These are phyloP conservation scores for Boehmeria nivea DNA, from an alignment of 306 rosid genomes.

Conservation along the genomic window DNA sequence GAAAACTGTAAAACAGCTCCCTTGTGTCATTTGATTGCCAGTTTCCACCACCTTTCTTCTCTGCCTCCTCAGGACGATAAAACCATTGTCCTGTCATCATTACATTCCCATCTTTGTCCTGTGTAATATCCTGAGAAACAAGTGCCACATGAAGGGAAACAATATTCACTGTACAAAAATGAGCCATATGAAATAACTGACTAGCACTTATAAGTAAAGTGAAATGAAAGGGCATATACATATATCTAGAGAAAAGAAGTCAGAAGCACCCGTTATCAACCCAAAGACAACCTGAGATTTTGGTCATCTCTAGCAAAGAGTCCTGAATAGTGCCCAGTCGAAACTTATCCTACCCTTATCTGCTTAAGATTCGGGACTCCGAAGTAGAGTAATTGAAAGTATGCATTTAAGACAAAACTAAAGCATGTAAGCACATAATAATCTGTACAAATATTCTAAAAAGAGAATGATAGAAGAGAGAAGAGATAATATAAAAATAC, in stretches of 20 bases:
- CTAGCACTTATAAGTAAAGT: background rate
- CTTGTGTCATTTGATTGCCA: conserved; percentile 92
- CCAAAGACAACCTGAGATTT: too few relatives aligned
- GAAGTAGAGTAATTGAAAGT: background rate
- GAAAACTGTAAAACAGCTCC: conserved; percentile 95
- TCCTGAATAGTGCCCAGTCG: too few relatives aligned
- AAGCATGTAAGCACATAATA: background rate
- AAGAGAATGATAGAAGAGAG: too few relatives aligned
- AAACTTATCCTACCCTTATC: too few relatives aligned
- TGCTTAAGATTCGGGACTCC: too few relatives aligned
- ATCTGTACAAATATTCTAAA: background rate
- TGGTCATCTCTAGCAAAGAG: too few relatives aligned
- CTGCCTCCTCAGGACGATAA: conserved; percentile 99
- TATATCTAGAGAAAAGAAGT: too few relatives aligned
- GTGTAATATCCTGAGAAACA: conserved; percentile 60
- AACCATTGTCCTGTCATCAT: conserved; percentile 93
- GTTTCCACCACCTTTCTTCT: conserved; percentile 69
- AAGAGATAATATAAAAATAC: background rate
- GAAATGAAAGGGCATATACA: too few relatives aligned
- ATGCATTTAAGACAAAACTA: background rate
- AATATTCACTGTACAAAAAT: too few relatives aligned
- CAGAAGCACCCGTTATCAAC: too few relatives aligned
- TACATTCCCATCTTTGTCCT: conserved; percentile 46
- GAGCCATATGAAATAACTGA: background rate
- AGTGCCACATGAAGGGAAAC: conserved; percentile 23